Percentiles rank a stretch among this genome's conserved stretches.
phyloP scores from a whole-genome alignment of 768 basidiomycete genomes.

The Russula sp. region DNA sequence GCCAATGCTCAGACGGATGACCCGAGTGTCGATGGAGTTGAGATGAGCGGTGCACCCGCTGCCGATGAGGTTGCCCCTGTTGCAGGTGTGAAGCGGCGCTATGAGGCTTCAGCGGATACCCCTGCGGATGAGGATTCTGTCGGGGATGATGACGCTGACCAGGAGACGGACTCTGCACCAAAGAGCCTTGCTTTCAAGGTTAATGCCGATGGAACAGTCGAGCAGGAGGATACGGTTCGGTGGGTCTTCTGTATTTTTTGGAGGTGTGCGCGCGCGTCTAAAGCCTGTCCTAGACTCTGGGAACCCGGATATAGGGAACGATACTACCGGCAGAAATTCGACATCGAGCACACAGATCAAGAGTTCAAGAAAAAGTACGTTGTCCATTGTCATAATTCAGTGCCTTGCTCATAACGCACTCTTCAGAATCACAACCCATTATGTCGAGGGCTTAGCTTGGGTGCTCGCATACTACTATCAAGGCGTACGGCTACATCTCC shows the following conservation, averaged over 20 bases:
- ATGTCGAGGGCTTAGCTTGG: constrained; percentile 94
- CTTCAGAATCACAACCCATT: constrained; percentile 67
- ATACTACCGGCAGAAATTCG: constrained; percentile 93
- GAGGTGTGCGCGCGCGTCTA: constrained; percentile 14
- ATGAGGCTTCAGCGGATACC: constrained; percentile 28
- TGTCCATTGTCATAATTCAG: constrained; percentile 4
- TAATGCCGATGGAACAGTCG: constrained; percentile 87
- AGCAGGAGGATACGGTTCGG: constrained; percentile 92
- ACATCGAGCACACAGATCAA: constrained; percentile 58
- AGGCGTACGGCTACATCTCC: constrained; percentile 54
- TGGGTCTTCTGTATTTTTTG: constrained; percentile 37
- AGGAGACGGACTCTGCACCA: constrained; percentile 34
- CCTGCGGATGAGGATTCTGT: constrained; percentile 23
- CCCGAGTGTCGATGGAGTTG: constrained; percentile 7
- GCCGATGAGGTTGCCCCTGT: constrained; percentile 25
- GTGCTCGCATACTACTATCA: constrained; percentile 98
- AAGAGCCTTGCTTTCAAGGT: constrained; percentile 61
- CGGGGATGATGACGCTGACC: constrained; percentile 28
- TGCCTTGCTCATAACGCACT: constrained; percentile 1
- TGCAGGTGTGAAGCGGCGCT: constrained; percentile 42
- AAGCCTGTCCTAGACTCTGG: constrained; percentile 59
- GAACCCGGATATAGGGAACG: constrained; percentile 94
- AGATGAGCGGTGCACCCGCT: constrained; percentile 7
- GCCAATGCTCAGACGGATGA: constrained; percentile 4
- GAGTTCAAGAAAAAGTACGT: constrained; percentile 70